A percentile compares a stretch with the other conserved stretches of the same genome.
Evolutionary conservation across 2,329 filamentous ascomycete species (phyloP).

Genomic region (Aspergillus tubingensis): DNA sequence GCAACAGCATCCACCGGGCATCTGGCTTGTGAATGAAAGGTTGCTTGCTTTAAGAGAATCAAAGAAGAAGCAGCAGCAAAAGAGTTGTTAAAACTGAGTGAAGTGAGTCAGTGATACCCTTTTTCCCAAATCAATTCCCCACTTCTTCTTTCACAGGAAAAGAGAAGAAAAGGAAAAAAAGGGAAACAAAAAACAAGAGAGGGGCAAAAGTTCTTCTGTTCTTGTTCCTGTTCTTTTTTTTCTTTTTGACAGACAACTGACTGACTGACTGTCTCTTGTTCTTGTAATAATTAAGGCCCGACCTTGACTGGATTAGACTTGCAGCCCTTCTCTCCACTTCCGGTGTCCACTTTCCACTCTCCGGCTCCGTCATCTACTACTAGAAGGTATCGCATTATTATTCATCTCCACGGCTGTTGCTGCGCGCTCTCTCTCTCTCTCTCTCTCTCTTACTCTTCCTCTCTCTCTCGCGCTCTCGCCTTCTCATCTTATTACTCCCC

Average conservation of each 20-base stretch:
- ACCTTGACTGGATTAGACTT: slow-evolving; percentile 4
- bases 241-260: no score
- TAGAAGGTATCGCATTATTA: slow-evolving; percentile 12
- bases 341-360: slow-evolving; percentile 9
- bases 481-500: slow-evolving; percentile 4
- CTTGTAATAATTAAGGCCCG: slow-evolving; percentile 8
- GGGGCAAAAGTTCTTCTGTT: neutral
- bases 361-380: slow-evolving; percentile 3
- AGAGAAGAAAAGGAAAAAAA: no score
- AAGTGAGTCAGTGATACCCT: neutral
- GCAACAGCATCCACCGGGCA: neutral
- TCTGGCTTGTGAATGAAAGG: slow-evolving; percentile 3
- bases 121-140: no score
- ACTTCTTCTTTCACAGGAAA: no score
- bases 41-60: no score
- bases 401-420: slow-evolving; percentile 9
- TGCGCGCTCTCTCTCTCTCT: slow-evolving; percentile 9
- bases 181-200: neutral
- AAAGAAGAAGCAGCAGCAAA: no score
- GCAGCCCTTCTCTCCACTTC: slow-evolving; percentile 7
- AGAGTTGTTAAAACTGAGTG: neutral
- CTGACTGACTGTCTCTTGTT: slow-evolving; percentile 1
- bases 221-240: no score
- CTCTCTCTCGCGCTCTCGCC: neutral
- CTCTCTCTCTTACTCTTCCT: slow-evolving; percentile 8